A percentile compares a stretch with the other conserved stretches of the same genome.
Conservation (phyloP, 257 asterid genomes). For the Ocimum tenuiflorum region DNA sequence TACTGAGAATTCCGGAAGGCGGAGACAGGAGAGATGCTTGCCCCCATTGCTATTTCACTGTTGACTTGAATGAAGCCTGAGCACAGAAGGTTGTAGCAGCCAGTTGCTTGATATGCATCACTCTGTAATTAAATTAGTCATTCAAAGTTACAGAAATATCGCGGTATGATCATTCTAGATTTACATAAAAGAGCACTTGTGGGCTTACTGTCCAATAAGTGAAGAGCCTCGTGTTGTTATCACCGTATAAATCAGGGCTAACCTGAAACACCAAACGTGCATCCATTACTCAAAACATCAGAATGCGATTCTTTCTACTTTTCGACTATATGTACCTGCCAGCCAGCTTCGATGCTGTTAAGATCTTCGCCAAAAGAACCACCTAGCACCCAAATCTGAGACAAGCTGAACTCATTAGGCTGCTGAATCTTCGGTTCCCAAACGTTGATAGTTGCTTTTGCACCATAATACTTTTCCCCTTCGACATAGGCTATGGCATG, state of each 20-base stretch:
- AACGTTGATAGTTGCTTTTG: conserved; percentile 65
- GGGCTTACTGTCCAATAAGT: conserved; percentile 68
- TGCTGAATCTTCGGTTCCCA: conserved; percentile 80
- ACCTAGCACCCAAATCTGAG: conserved; percentile 73
- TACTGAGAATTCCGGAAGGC: conserved; percentile 53
- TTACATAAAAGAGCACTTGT: too few species aligned
- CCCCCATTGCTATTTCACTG: conserved; percentile 80
- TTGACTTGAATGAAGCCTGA: conserved; percentile 82
- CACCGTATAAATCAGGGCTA: conserved; percentile 62
- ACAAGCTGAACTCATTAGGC: conserved; percentile 66
- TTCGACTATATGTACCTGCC: conserved; percentile 84
- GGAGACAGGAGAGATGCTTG: conserved; percentile 85
- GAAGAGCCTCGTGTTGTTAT: conserved; percentile 62
- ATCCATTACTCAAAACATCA: background rate
- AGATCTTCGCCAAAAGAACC: conserved; percentile 77
- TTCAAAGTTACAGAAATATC: too few species aligned
- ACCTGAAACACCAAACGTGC: conserved; percentile 34
- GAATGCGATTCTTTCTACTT: too few species aligned
- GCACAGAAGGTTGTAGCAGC: conserved; percentile 84
- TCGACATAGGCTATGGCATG: conserved; percentile 81
- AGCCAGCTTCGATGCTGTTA: conserved; percentile 82
- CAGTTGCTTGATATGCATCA: conserved; percentile 89
- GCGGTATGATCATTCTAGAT: background rate
- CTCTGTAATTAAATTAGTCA: too few species aligned
- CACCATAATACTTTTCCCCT: conserved; percentile 65